Percentiles rank a stretch among this genome's conserved stretches.
Conservation (phyloP, 2,329 filamentous ascomycete genomes). For the Cladobotryum mycophilum region DNA sequence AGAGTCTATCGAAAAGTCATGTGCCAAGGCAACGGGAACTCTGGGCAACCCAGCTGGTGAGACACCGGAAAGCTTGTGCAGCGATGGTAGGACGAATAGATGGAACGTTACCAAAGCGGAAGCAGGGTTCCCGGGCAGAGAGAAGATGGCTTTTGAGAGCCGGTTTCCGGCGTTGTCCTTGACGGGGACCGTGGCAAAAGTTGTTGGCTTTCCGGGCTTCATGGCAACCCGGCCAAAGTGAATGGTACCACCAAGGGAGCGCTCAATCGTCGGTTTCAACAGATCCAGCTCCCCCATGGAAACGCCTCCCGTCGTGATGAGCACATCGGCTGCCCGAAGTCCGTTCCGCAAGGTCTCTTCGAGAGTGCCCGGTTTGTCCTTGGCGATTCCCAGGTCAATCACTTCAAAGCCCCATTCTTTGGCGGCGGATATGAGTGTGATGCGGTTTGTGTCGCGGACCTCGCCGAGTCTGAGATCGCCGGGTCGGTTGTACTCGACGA, state of each 20-base stretch:
- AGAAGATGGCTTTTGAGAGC: conserved; percentile 70
- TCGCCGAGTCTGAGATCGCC: conserved; percentile 66
- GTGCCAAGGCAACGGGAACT: conserved; percentile 63
- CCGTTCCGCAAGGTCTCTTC: conserved; percentile 72
- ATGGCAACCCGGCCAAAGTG: conserved; percentile 95
- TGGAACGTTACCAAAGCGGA: conserved; percentile 90
- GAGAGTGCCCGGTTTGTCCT: conserved; percentile 64
- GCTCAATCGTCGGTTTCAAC: conserved; percentile 92
- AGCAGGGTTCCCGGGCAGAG: conserved; percentile 88
- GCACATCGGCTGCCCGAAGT: conserved; percentile 67
- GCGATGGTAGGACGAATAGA: conserved; percentile 81
- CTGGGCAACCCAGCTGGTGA: conserved; percentile 61
- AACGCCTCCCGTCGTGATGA: conserved; percentile 90
- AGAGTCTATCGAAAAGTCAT: conserved; percentile 70
- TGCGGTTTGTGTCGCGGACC: conserved; percentile 89
- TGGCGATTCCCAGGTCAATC: conserved; percentile 80
- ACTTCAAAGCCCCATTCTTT: conserved; percentile 68
- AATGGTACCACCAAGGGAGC: conserved; percentile 80
- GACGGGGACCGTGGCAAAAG: conserved; percentile 80
- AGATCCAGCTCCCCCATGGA: conserved; percentile 98
- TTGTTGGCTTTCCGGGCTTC: conserved; percentile 98
- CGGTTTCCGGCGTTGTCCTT: conserved; percentile 54
- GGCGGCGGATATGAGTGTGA: conserved; percentile 75
- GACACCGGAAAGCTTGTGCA: conserved; percentile 72
- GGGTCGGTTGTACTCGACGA: conserved; percentile 65